Percentiles rank a stretch among this genome's conserved stretches.
Evolutionary conservation across 176 grass and related monocot genomes (phyloP).

Genomic region (Avena sativa): DNA sequence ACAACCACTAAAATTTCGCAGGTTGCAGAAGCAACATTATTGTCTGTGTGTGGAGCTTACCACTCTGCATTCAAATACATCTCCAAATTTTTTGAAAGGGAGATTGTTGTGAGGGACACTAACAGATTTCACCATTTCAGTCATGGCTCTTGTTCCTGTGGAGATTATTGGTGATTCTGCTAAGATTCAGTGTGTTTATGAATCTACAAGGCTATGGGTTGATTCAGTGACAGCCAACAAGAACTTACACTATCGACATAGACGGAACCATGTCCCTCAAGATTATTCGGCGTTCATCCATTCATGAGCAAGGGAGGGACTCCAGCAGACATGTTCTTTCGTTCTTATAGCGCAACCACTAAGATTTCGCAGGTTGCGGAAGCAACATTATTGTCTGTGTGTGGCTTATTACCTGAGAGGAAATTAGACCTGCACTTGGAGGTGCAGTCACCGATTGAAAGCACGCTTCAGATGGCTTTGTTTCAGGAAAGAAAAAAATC

Average conservation of each 20-base stretch:
- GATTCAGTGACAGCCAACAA: background rate
- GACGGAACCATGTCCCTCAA: background rate
- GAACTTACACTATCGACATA: no score
- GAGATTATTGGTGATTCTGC: slow-evolving; percentile 75
- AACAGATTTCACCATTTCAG: slow-evolving; percentile 82
- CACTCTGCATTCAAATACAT: slow-evolving; percentile 73
- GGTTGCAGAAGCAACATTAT: no score
- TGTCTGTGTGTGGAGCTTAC: slow-evolving; percentile 66
- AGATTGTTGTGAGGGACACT: slow-evolving; percentile 77
- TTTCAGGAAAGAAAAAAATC: no score
- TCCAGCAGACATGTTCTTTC: background rate
- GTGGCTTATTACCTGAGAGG: no score
- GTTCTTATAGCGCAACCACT: slow-evolving; percentile 46
- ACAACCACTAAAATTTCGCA: no score
- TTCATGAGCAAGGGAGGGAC: background rate
- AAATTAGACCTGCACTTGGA: no score
- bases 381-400: slow-evolving; percentile 28
- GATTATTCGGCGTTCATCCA: background rate
- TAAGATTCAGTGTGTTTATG: background rate
- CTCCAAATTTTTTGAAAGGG: slow-evolving; percentile 61
- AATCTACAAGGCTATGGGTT: background rate
- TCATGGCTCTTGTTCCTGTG: slow-evolving; percentile 67
- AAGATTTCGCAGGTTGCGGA: slow-evolving; percentile 42
- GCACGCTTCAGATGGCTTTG: no score
- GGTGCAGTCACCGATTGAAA: no score